Percentiles rank a stretch among this genome's conserved stretches.
These are phyloP conservation scores for Entoloma clypeatum DNA, from an alignment of 1,284 basidiomycete genomes.

Conservation along the genomic window DNA sequence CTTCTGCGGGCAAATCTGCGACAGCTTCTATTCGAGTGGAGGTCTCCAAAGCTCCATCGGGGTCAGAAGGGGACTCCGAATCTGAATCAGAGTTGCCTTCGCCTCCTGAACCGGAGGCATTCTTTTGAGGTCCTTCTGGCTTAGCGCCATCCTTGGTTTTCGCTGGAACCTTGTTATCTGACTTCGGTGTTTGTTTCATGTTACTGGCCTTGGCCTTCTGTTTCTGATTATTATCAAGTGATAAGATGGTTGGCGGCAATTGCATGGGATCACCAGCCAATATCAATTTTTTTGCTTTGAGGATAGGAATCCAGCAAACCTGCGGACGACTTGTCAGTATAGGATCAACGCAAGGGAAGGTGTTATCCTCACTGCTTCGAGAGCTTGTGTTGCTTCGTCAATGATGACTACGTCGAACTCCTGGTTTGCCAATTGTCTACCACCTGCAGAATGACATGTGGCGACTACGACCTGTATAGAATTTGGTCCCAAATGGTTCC, in stretches of 20 bases:
- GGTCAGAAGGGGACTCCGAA: constrained; percentile 6
- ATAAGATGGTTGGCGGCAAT: constrained; percentile 89
- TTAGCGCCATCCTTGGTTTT: constrained; percentile 1
- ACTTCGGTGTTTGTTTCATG: constrained; percentile 14
- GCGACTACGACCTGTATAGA: constrained; percentile 72
- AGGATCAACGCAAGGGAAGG: background rate
- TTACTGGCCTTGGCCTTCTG: constrained; percentile 25
- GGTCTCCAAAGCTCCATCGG: constrained; percentile 2
- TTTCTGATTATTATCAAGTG: constrained; percentile 42
- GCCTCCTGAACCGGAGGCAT: constrained; percentile 2
- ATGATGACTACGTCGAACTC: constrained; percentile 91
- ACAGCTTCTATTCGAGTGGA: background rate
- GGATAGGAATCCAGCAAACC: constrained; percentile 95
- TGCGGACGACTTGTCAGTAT: constrained; percentile 27
- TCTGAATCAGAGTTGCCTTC: constrained; percentile 2
- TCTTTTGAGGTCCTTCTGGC: background rate
- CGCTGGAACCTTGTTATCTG: constrained; percentile 8
- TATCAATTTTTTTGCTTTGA: constrained; percentile 86
- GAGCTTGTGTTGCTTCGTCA: constrained; percentile 94
- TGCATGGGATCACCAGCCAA: constrained; percentile 90
- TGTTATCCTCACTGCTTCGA: constrained; percentile 72
- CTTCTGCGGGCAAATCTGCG: background rate
- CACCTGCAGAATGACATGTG: constrained; percentile 90
- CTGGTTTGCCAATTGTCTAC: constrained; percentile 70
- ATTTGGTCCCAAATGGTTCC: constrained; percentile 3